These are phyloP conservation scores for Fragaria vesca DNA, from an alignment of 306 rosid genomes.

Conservation along the genomic window DNA sequence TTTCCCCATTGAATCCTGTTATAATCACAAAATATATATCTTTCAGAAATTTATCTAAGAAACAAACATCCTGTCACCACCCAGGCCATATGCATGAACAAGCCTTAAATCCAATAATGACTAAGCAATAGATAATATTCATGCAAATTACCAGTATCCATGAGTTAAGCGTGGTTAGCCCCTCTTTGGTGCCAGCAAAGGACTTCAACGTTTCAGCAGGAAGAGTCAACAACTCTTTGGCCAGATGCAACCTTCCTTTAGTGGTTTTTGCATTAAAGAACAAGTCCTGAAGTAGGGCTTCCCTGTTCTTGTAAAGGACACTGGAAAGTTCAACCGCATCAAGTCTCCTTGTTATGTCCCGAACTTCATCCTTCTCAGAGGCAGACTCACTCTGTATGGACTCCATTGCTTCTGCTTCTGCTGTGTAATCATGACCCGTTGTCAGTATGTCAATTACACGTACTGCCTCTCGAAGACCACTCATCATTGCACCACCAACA, in stretches of 20 bases:
- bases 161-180: constrained; percentile 77
- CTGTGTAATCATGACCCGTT: constrained; percentile 79
- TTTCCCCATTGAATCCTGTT: constrained; percentile 98
- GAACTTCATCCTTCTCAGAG: constrained; percentile 91
- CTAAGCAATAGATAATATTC: constrained; percentile 14
- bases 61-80: constrained; percentile 18
- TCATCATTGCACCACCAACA: constrained; percentile 99
- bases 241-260: constrained; percentile 88
- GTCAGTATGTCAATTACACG: constrained; percentile 81
- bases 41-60: constrained; percentile 18
- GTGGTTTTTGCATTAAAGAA: constrained; percentile 76
- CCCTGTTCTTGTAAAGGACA: constrained; percentile 59
- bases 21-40: constrained; percentile 19
- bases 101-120: neutral
- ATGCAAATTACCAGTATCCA: constrained; percentile 85
- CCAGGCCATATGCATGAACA: constrained; percentile 14
- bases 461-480: constrained; percentile 96
- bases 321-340: constrained; percentile 77
- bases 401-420: constrained; percentile 92
- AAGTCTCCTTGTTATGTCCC: constrained; percentile 88
- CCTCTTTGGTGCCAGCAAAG: constrained; percentile 93
- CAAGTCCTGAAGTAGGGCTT: constrained; percentile 72
- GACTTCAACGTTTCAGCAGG: constrained; percentile 80
- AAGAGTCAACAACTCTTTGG: constrained; percentile 75
- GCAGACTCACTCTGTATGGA: constrained; percentile 74